Conservation (phyloP, 1,139 yeast genomes). For the Sugiyamaella sp. region DNA sequence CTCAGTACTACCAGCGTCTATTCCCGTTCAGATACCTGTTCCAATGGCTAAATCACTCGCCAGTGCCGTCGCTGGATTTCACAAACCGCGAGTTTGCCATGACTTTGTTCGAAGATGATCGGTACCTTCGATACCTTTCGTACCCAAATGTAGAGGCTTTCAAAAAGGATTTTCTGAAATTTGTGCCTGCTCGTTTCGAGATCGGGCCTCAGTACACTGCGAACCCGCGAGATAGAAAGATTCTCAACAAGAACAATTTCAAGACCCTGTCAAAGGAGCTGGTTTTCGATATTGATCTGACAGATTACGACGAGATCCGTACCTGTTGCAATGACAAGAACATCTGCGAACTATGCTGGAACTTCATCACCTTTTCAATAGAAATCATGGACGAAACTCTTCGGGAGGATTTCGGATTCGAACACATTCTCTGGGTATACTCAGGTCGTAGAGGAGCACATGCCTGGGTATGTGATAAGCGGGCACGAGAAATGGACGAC, state of each 20-base stretch:
- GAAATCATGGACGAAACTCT: conserved; percentile 71
- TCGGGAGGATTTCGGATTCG: conserved; percentile 86
- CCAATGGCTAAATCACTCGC: conserved; percentile 89
- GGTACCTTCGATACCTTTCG: conserved; percentile 88
- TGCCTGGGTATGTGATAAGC: conserved; percentile 92
- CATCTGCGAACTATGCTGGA: conserved; percentile 93
- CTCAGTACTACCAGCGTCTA: conserved; percentile 65
- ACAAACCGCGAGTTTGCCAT: conserved; percentile 93
- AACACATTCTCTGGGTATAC: conserved; percentile 89
- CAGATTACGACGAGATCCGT: conserved; percentile 92
- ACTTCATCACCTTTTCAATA: conserved; percentile 85
- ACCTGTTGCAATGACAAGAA: conserved; percentile 89
- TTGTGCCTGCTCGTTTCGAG: conserved; percentile 91
- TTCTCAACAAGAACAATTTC: conserved; percentile 74
- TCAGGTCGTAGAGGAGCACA: conserved; percentile 99
- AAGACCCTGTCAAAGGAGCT: conserved; percentile 83
- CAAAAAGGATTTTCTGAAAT: conserved; percentile 66
- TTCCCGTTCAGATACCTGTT: conserved; percentile 67
- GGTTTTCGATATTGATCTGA: conserved; percentile 95
- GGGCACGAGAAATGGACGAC: conserved; percentile 79
- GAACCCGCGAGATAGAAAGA: conserved; percentile 81
- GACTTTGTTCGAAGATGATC: conserved; percentile 75
- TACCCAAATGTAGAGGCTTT: conserved; percentile 69
- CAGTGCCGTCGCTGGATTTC: conserved; percentile 62
- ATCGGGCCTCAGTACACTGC: conserved; percentile 90